These are phyloP conservation scores for Lasiodiplodia gonubiensis DNA, from an alignment of 2,329 filamentous ascomycete genomes.

Conservation along the genomic window DNA sequence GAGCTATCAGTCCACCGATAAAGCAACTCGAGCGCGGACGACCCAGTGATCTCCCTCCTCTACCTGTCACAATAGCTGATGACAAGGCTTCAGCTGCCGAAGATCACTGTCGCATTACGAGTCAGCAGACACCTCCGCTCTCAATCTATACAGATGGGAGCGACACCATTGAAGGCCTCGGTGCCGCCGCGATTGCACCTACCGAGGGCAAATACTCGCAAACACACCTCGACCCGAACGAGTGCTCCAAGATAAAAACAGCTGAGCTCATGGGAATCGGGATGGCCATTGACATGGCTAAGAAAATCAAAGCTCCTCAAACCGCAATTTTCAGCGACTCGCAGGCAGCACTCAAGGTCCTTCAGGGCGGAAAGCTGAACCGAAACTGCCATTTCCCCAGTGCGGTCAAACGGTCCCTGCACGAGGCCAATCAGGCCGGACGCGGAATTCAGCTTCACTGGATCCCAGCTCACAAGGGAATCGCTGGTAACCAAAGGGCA, in stretches of 20 bases:
- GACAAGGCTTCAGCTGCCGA: background rate
- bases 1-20: too few relatives aligned
- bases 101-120: background rate
- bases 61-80: background rate
- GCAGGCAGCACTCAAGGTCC: background rate
- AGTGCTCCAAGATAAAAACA: background rate
- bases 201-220: background rate
- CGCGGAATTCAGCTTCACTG: background rate
- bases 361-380: background rate
- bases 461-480: conserved; percentile 2
- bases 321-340: conserved; percentile 1
- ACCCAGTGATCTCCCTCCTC: background rate
- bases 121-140: background rate
- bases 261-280: conserved; percentile 8
- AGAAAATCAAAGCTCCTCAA: background rate
- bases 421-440: background rate
- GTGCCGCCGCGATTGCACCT: background rate
- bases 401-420: background rate
- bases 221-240: background rate
- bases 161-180: background rate
- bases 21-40: too few relatives aligned
- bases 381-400: background rate
- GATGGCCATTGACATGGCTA: background rate
- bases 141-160: conserved; percentile 1
- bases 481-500: background rate